Base-by-base conservation (phyloP, 495 filamentous ascomycete species). In the Chaetomium tenue region DNA sequence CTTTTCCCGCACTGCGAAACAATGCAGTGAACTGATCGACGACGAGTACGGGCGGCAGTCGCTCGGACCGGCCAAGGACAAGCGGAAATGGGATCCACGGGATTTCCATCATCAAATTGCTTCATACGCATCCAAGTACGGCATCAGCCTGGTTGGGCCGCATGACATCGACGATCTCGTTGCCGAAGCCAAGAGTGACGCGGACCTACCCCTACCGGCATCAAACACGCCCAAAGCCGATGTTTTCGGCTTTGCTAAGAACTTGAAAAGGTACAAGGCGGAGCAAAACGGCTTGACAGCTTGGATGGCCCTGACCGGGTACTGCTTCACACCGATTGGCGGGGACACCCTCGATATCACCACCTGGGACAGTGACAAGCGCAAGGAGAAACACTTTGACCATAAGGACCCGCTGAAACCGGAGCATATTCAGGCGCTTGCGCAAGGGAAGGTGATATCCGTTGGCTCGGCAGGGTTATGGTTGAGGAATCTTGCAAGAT, bases 341-440 rank as follows among this genome's bases (percentile, higher is more conserved):
- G 76, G 76, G 5, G 76, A 78, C 57, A 20, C 39, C 3, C 52
- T 75, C 18, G 76, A 78, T 37, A 70, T 77, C 58, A 78, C 75
- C 1, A 71, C 72, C 2, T 74, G 70, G 75, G 57, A 67, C 15
- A 64, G 69, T 30, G 66, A 67, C 5, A 57, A 70, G 64, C 68
- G 76, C 42, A 75, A 74, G 67, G 60, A 5, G 42, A 57, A 57
- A n/a, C 48, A 3, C 26, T 76, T 68, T 55, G 33, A 68, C 12
- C 58, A 66, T 2, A 76, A 71, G 57, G 75, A 76, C 47, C 74
- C 75, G 13, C 30, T 77, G 4, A 53, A 53, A 16, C 69, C 66
- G 67, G 63, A 61, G 22, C 66, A 72, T 44, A n/a, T n/a, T n/a
- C n/a, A n/a, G n/a, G n/a, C n/a, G n/a, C n/a, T n/a, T n/a, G n/a